Evolutionary conservation across 345 rosid genomes (phyloP), one percentile per base, ranked within the genome.

Genomic region (Aurinia saxatilis): DNA sequence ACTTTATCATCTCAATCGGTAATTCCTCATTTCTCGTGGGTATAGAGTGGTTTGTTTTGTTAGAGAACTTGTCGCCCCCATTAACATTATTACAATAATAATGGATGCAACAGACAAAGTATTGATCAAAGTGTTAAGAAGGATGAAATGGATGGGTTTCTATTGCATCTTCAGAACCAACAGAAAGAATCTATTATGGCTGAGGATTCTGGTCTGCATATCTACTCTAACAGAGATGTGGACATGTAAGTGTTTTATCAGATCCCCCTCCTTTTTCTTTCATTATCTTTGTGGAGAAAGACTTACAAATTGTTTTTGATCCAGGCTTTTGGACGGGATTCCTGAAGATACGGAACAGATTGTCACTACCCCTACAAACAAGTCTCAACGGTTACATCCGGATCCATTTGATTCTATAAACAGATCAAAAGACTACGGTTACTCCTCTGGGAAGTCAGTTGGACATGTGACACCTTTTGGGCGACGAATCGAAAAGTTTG

Each of bases 1-100:
- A 65, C 58, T 81, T 73, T 90, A 85, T 71, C 83, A 81, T 75
- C 95, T 87, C 48, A 93, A 87, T 66, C 76, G 99, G 99, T 90
- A 73, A 68, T 33, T 48, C 48, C 52, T 23, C 65, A n/a, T 30
- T 42, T 17, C 7, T 38, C 68, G n/a, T n/a, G n/a, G n/a, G n/a
- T n/a, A n/a, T n/a, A n/a, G n/a, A n/a, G n/a, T n/a, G n/a, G n/a
- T n/a, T n/a, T n/a, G n/a, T n/a, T n/a, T n/a, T n/a, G n/a, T n/a
- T n/a, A n/a, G n/a, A n/a, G n/a, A n/a, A n/a, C n/a, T n/a, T n/a
- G n/a, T n/a, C n/a, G n/a, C n/a, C n/a, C n/a, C n/a, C n/a, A n/a
- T n/a, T n/a, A n/a, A n/a, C n/a, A n/a, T n/a, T n/a, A n/a, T n/a
- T n/a, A n/a, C n/a, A n/a, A n/a, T n/a, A n/a, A n/a, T n/a, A n/a